Evolutionary conservation across 2,329 filamentous ascomycete genomes (phyloP), one percentile per base, ranked within the genome.

Genomic region (Diaporthe sp.): DNA sequence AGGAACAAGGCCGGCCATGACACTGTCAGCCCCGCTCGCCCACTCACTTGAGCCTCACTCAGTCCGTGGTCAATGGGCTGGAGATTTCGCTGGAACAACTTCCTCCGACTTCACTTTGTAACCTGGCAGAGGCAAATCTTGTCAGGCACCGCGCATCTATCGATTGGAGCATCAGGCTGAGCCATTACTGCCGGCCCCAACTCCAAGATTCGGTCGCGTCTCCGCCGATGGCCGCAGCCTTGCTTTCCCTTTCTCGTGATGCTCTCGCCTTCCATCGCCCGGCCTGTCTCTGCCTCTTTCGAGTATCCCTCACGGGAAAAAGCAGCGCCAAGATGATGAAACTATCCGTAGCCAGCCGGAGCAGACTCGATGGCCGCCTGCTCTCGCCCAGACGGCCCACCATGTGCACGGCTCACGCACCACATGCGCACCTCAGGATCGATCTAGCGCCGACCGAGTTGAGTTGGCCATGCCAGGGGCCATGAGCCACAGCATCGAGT

Each of bases 101-200:
- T 54, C 13, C 50, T 54, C 25, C 50, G 30, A 6, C 1, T 13
- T 5, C 50, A 54, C 3, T 8, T 2, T 5, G 13, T 5, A 7
- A 25, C 50, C 17, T 7, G n/a, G 25, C 38, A 42, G 57, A 61
- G 57, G 57, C 57, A 61, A 61, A 61, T n/a, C 33, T 25, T 61
- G 57, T 61, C 35, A 40, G 57, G 57, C 33, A 40, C 25, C 35
- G 35, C 9, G 57, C 33, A 61, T 38, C 35, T 42, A 30, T 30
- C 15, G 45, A 15, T 3, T 15, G 12, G 38, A 58, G 33, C 55
- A 38, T 7, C 33, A 58, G 33, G 28, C 52, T 33, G 52, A 33
- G 52, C 12, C 5, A 17, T 30, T 30, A 25, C n/a, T n/a, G 13
- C 35, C 35, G 5, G 35, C 35, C 35, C 35, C 10, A 5, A 54